Evolutionary conservation across 768 basidiomycete genomes (phyloP), one percentile per base, ranked within the genome.

Genomic region (Pleurotus citrinopileatus): DNA sequence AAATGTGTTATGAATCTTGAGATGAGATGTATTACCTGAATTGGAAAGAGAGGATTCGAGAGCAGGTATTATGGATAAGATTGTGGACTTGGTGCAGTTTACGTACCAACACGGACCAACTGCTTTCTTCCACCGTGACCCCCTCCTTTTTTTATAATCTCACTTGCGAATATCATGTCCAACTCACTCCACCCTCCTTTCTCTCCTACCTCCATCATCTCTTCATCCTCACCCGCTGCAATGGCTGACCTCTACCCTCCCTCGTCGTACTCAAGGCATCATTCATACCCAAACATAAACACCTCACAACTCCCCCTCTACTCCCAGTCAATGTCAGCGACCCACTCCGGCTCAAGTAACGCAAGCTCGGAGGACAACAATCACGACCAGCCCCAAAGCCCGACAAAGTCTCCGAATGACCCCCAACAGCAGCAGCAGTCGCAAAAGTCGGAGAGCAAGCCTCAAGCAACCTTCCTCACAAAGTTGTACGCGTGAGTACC

Each of bases 391-490:
- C 72, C 81, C 34, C 78, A 73, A 48, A 68, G 67, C 44, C 79
- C 79, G 55, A 59, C 71, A 55, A 79, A 79, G 60, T 65, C 72
- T 17, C 25, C 61, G 12, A 44, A 13, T 44, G 42, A 44, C 25
- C 38, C 12, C 38, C 75, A 79, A 28, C 68, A 66, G 45, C 68
- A 70, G 26, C 68, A 67, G 44, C 69, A 72, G 37, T 72, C 77
- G n/a, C 73, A 75, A 67, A 91, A 90, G 75, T 65, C 81, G 37
- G 88, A 90, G 59, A 73, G 81, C 52, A 93, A 94, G 70, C 90
- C 89, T 0, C 90, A 94, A 75, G 89, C 91, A 0, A 95, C 94
- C n/a, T 97, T 97, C 68, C 79, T 97, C 65, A 97, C 94, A 70
- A 96, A 95, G 79, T 82, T 97, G 46, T 97, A 95, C 82, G 88